Conservation (phyloP, 306 rosid species). For the Casuarina cunninghamiana region DNA sequence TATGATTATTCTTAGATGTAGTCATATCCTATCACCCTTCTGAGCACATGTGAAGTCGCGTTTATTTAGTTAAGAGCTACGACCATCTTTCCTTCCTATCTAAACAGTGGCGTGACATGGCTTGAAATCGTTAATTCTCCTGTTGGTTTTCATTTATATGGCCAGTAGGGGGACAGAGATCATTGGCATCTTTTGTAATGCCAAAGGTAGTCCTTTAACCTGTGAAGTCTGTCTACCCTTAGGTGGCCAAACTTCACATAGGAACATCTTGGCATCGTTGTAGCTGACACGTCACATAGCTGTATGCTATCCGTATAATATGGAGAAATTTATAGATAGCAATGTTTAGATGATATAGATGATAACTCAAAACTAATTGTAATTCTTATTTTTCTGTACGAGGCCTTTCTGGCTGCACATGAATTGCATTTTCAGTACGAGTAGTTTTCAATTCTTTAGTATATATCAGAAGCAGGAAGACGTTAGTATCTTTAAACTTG, state of each 20-base stretch:
- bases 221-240: not conserved
- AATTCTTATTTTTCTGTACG: not conserved
- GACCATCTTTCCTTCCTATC: conserved; percentile 1
- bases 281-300: not conserved
- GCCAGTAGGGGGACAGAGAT: not conserved
- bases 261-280: not conserved
- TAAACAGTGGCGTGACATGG: not conserved
- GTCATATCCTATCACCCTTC: not conserved
- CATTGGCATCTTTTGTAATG: not conserved
- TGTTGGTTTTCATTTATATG: not conserved
- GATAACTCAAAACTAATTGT: not conserved
- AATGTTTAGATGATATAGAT: not conserved
- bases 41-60: not conserved
- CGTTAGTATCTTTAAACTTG: not conserved
- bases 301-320: not conserved
- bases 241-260: not conserved
- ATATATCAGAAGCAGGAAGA: not conserved
- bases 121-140: not conserved
- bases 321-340: not conserved
- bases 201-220: not conserved
- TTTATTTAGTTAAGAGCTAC: not conserved
- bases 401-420: not conserved
- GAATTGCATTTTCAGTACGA: not conserved
- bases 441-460: not conserved
- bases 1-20: not conserved